Evolutionary conservation across 768 basidiomycete genomes (phyloP).

Genomic region (Tricholoma sp.): DNA sequence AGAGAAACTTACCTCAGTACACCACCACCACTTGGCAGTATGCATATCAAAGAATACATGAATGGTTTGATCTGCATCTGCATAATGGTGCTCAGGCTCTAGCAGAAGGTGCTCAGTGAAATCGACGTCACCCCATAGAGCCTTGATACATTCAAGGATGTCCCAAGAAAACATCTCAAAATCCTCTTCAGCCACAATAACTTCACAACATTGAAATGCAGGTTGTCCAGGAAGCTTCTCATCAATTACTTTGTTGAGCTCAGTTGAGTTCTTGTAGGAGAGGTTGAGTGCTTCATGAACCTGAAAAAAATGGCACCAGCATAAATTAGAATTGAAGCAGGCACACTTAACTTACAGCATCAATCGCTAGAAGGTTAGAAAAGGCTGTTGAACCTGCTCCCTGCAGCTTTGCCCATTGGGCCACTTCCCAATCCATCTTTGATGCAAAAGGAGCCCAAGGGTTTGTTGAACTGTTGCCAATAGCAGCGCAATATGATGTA

Average conservation of each 20-base stretch:
- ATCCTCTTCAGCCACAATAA: constrained; percentile 23
- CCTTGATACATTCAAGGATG: constrained; percentile 30
- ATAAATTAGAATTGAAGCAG: not conserved
- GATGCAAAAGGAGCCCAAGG: constrained; percentile 28
- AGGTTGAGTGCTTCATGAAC: constrained; percentile 22
- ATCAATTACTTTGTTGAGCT: constrained; percentile 28
- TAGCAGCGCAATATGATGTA: not conserved
- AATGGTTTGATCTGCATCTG: constrained; percentile 10
- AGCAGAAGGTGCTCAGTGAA: constrained; percentile 26
- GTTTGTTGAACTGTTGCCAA: constrained; percentile 7
- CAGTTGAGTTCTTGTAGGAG: constrained; percentile 18
- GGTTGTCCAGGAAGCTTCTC: constrained; percentile 15
- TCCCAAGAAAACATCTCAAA: constrained; percentile 28
- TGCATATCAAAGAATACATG: constrained; percentile 28
- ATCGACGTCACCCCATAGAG: constrained; percentile 29
- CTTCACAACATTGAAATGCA: constrained; percentile 20
- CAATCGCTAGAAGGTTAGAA: constrained; percentile 32
- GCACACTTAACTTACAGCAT: constrained; percentile 25
- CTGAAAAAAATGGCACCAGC: constrained; percentile 10
- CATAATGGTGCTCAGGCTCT: constrained; percentile 34
- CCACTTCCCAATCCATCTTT: constrained; percentile 34
- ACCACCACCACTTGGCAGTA: constrained; percentile 43
- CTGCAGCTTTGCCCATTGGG: constrained; percentile 32
- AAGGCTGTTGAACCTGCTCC: constrained; percentile 33
- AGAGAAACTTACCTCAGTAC: too few species aligned